Conservation (phyloP, 176 grass and related monocot genomes). For the Thinopyrum elongatum region DNA sequence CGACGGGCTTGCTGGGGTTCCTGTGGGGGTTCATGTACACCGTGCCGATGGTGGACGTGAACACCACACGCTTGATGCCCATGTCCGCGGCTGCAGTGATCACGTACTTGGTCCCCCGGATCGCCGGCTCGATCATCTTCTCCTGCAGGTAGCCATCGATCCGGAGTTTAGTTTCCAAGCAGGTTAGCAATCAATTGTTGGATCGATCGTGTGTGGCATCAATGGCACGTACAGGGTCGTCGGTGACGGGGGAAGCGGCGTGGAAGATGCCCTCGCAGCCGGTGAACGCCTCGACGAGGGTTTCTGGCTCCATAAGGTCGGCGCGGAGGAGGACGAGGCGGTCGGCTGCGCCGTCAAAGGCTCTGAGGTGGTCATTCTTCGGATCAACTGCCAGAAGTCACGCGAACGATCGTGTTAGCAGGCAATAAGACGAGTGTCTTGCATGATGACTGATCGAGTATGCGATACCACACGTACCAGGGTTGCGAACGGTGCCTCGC, state of each 20-base stretch:
- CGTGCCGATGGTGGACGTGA: slow-evolving; percentile 81
- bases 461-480: slow-evolving; percentile 21
- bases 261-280: slow-evolving; percentile 74
- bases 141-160: slow-evolving; percentile 32
- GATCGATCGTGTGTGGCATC: background rate
- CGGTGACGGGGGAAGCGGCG: slow-evolving; percentile 56
- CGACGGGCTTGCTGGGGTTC: slow-evolving; percentile 40
- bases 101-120: slow-evolving; percentile 57
- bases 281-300: slow-evolving; percentile 31
- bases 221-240: slow-evolving; percentile 45
- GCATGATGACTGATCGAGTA: background rate
- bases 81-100: slow-evolving; percentile 48
- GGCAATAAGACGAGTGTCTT: background rate
- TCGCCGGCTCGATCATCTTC: slow-evolving; percentile 75
- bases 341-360: slow-evolving; percentile 40
- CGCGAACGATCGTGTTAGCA: background rate
- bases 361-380: slow-evolving; percentile 49
- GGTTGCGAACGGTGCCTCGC: slow-evolving; percentile 71
- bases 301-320: slow-evolving; percentile 44
- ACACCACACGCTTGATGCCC: slow-evolving; percentile 59
- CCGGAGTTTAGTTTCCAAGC: background rate
- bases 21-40: slow-evolving; percentile 82
- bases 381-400: slow-evolving; percentile 39
- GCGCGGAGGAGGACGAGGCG: slow-evolving; percentile 43
- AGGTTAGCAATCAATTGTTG: background rate